Evolutionary conservation across 2,329 filamentous ascomycete species (phyloP).

Genomic region (Stagonosporopsis cucurbitacearum): DNA sequence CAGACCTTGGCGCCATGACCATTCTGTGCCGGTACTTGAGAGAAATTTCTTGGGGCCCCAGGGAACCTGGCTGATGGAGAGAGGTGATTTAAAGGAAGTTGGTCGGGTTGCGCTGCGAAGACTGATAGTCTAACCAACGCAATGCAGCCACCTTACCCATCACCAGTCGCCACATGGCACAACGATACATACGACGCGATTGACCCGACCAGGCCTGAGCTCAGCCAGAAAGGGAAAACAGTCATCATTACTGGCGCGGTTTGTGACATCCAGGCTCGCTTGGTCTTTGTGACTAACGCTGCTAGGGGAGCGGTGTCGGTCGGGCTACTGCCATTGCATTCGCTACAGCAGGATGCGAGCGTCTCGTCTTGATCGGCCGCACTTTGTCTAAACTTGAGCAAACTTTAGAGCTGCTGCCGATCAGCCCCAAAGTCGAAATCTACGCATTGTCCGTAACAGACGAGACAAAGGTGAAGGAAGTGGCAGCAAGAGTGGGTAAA

Average conservation of each 20-base stretch:
- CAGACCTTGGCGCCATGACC: no score
- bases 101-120: no score
- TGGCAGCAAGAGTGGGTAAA: not conserved
- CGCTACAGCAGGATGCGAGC: slow-evolving; percentile 51
- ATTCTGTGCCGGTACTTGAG: no score
- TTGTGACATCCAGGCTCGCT: not conserved
- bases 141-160: slow-evolving; percentile 20
- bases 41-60: no score
- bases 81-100: no score
- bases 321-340: slow-evolving; percentile 52
- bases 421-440: not conserved
- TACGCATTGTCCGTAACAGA: not conserved
- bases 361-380: slow-evolving; percentile 54
- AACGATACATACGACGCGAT: slow-evolving; percentile 22
- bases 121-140: no score
- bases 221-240: slow-evolving; percentile 23
- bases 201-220: slow-evolving; percentile 9
- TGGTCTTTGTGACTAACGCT: not conserved
- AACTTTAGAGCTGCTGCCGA: not conserved
- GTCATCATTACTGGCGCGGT: slow-evolving; percentile 24
- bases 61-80: no score
- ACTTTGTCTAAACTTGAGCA: slow-evolving; percentile 20
- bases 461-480: not conserved
- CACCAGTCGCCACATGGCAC: slow-evolving; percentile 19
- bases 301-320: slow-evolving; percentile 53